phyloP scores from a whole-genome alignment of 2,329 filamentous ascomycete species.

The Apiospora pterosperma region DNA sequence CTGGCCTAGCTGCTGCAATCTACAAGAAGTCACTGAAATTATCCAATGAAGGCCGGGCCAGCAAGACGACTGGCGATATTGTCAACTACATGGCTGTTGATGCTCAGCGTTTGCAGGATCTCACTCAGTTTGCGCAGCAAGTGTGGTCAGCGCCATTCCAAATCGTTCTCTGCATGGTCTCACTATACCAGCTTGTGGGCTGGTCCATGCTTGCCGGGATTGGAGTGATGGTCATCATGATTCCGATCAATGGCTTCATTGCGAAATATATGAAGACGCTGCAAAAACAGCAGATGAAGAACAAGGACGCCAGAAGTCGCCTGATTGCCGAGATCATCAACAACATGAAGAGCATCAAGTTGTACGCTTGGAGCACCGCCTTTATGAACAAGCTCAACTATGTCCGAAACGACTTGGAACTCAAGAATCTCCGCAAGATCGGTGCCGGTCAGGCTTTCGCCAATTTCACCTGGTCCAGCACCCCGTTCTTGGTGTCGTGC shows the following conservation, averaged over 20 bases:
- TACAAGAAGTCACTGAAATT: conserved; percentile 87
- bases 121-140: conserved; percentile 93
- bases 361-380: conserved; percentile 94
- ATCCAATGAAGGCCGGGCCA: conserved; percentile 85
- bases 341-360: conserved; percentile 99
- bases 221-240: conserved; percentile 94
- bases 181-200: conserved; percentile 91
- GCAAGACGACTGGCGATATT: conserved; percentile 94
- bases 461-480: conserved; percentile 97
- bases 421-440: conserved; percentile 94
- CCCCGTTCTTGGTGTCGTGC: conserved; percentile 95
- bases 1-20: conserved; percentile 82
- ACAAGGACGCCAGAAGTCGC: conserved; percentile 90
- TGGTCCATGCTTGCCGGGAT: conserved; percentile 95
- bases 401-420: conserved; percentile 91
- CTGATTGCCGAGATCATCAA: conserved; percentile 97
- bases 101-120: conserved; percentile 88
- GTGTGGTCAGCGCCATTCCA: conserved; percentile 97
- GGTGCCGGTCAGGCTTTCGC: conserved; percentile 90
- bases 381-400: conserved; percentile 98
- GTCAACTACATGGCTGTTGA: conserved; percentile 99
- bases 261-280: conserved; percentile 90
- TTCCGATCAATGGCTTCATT: conserved; percentile 90
- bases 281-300: conserved; percentile 98
- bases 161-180: conserved; percentile 92